Evolutionary conservation across 345 rosid species (phyloP).

Genomic region (Euclidium syriacum): DNA sequence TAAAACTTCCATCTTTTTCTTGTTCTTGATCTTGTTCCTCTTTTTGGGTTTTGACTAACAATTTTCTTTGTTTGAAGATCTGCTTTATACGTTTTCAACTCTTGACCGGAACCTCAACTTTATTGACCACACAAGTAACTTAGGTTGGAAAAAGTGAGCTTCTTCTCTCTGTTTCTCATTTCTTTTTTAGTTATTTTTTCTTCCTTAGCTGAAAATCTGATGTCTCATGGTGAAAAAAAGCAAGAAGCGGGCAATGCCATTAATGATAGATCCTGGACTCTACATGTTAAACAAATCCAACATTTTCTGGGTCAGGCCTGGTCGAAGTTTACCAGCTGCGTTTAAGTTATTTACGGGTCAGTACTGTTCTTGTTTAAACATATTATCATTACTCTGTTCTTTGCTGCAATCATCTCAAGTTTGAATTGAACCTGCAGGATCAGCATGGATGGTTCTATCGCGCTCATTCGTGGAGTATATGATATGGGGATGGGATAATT

Average conservation of each 20-base stretch:
- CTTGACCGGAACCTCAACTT: constrained; percentile 73
- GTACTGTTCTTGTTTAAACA: constrained; percentile 27
- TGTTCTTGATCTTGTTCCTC: neutral
- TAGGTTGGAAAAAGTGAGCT: constrained; percentile 95
- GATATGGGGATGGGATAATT: constrained; percentile 99
- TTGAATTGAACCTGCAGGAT: constrained; percentile 55
- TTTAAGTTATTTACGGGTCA: constrained; percentile 89
- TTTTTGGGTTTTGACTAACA: constrained; percentile 30
- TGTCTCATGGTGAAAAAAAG: constrained; percentile 39
- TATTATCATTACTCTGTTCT: neutral
- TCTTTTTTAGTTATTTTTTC: neutral
- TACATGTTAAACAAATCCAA: constrained; percentile 65
- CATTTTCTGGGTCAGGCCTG: constrained; percentile 68
- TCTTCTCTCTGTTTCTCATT: neutral
- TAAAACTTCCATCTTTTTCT: neutral
- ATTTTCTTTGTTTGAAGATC: constrained; percentile 63
- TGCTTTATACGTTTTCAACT: constrained; percentile 61
- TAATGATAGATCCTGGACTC: constrained; percentile 96
- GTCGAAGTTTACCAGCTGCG: constrained; percentile 78
- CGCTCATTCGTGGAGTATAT: constrained; percentile 81
- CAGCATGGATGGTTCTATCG: constrained; percentile 97
- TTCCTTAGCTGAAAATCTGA: neutral
- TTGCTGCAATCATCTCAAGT: neutral
- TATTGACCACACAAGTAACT: constrained; percentile 85
- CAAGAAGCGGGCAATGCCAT: constrained; percentile 92